Conservation (phyloP, 2,329 filamentous ascomycete species). For the Zymoseptoria brevis region DNA sequence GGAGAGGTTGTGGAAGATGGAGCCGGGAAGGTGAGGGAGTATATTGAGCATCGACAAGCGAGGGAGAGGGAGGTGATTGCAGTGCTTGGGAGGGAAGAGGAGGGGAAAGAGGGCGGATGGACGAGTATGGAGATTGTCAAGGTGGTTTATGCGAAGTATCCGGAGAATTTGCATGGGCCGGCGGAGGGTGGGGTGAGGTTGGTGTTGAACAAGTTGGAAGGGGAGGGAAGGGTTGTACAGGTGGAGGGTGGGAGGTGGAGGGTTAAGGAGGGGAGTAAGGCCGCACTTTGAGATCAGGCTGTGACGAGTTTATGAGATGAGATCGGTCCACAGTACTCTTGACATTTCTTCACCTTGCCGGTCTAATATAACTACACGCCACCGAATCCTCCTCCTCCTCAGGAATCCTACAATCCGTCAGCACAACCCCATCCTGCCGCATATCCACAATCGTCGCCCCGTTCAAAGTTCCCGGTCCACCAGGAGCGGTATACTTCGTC, state of each 20-base stretch:
- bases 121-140: constrained; percentile 76
- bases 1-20: constrained; percentile 71
- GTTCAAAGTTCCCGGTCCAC: too few relatives aligned
- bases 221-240: constrained; percentile 58
- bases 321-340: not conserved
- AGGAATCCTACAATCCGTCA: too few relatives aligned
- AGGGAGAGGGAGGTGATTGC: constrained; percentile 71
- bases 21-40: constrained; percentile 64
- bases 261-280: constrained; percentile 11
- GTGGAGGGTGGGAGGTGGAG: constrained; percentile 30
- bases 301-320: not conserved
- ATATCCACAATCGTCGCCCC: too few relatives aligned
- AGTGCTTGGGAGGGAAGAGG: constrained; percentile 41
- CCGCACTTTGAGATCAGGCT: constrained; percentile 11
- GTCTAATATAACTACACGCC: too few relatives aligned
- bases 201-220: constrained; percentile 69
- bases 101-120: constrained; percentile 41
- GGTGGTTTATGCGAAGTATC: constrained; percentile 73
- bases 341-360: too few relatives aligned
- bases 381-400: too few relatives aligned
- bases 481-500: too few relatives aligned
- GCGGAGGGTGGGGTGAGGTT: constrained; percentile 70
- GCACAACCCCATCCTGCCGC: too few relatives aligned
- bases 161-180: constrained; percentile 64
- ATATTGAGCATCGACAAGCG: constrained; percentile 71